phyloP scores from a whole-genome alignment of 2,329 filamentous ascomycete genomes.

The Rutstroemia sydowiana region DNA sequence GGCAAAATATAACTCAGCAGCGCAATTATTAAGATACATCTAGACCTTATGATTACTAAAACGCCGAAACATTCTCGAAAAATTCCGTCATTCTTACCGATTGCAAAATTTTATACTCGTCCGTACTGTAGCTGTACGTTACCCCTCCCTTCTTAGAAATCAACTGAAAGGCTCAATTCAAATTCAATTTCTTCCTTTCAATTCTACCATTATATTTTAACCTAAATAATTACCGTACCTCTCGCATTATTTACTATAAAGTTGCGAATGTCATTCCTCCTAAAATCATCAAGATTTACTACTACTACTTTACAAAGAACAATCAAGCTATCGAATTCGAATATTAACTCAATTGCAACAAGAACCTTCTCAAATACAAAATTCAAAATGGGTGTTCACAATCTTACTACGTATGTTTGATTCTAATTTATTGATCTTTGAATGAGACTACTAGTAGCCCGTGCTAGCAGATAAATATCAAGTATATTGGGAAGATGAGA shows the following conservation, averaged over 20 bases:
- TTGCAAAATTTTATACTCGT: too few species aligned
- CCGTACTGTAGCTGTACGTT: neutral
- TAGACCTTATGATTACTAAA: too few species aligned
- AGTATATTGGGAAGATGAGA: too few species aligned
- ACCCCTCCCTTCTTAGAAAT: neutral
- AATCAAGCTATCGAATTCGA: neutral
- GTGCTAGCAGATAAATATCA: too few species aligned
- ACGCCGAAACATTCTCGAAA: too few species aligned
- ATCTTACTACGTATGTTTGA: constrained; percentile 33
- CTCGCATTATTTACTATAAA: neutral
- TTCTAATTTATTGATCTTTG: too few species aligned
- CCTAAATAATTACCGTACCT: too few species aligned
- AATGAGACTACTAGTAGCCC: too few species aligned
- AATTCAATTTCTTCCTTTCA: neutral
- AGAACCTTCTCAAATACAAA: neutral
- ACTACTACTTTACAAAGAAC: neutral
- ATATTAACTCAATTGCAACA: neutral
- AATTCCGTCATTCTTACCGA: neutral
- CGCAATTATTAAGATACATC: too few species aligned
- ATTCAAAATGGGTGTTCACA: constrained; percentile 36
- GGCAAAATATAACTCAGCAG: too few species aligned
- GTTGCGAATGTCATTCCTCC: neutral
- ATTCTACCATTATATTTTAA: too few species aligned
- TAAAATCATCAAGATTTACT: neutral
- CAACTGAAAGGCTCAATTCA: neutral